phyloP scores from a whole-genome alignment of 768 basidiomycete species.

The Ramaria rubella region DNA sequence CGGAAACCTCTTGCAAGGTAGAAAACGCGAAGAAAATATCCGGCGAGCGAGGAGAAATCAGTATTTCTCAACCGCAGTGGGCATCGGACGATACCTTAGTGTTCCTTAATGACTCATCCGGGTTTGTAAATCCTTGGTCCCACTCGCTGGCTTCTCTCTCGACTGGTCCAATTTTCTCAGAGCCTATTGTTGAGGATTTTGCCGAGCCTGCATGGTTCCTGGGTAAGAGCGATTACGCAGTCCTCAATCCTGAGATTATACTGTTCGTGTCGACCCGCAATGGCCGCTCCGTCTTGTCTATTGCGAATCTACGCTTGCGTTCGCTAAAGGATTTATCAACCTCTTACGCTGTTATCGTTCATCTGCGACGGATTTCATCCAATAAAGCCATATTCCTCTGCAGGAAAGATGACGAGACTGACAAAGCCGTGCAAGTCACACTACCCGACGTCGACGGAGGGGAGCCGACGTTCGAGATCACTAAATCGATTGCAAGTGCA shows the following conservation, averaged over 20 bases:
- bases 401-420: constrained; percentile 32
- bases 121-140: constrained; percentile 63
- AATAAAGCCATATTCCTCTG: constrained; percentile 38
- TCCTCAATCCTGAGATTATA: constrained; percentile 20
- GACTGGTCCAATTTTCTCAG: constrained; percentile 33
- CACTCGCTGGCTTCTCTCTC: constrained; percentile 34
- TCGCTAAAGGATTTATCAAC: constrained; percentile 2
- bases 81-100: constrained; percentile 30
- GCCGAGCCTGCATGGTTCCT: constrained; percentile 49
- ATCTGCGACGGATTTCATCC: constrained; percentile 30
- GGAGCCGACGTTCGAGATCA: not conserved
- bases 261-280: constrained; percentile 37
- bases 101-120: constrained; percentile 45
- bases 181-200: constrained; percentile 49
- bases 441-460: not conserved
- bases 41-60: constrained; percentile 42
- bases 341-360: constrained; percentile 21
- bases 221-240: constrained; percentile 40
- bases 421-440: constrained; percentile 26
- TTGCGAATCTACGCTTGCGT: constrained; percentile 28
- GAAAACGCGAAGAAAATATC: constrained; percentile 40
- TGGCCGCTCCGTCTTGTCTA: constrained; percentile 35
- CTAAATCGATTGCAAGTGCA: not conserved
- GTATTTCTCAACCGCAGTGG: constrained; percentile 59
- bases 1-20: constrained; percentile 23